Base-by-base conservation (phyloP, 225 moss, liverwort and hornwort genomes). In the Polytrichum formosum region DNA sequence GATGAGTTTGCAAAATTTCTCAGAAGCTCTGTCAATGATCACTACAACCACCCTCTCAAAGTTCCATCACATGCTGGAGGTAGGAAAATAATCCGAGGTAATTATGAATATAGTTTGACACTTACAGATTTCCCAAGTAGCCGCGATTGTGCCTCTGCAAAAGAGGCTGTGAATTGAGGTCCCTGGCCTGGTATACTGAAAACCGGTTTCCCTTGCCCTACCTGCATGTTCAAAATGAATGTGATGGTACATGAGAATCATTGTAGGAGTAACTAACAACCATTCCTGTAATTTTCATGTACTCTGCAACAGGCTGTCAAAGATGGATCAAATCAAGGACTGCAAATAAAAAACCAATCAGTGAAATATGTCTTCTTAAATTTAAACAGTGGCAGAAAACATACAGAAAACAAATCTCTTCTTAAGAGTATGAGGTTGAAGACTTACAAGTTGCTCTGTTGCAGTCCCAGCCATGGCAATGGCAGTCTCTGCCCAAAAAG, bases 401-500 rank as follows among this genome's bases (percentile, higher is more conserved):
- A 59, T 6, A 64, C 16, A 73, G 4, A 19, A 71, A 58, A 67
- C 2, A 46, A 46, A 9, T 16, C 4, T 3, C 3, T 10, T 46
- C 4, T 13, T 7, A 26, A 46, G 58, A n/a, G 58, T 20, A 58
- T 21, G 20, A 58, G n/a, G 23, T 58, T 23, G n/a, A 6, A 58
- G 58, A 58, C 58, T 53, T 84, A 96, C 96, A 73, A 96, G 85
- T 73, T 96, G 96, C 81, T 96, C 96, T 59, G 93, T 90, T 37
- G 91, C 96, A 56, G 96, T 93, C 65, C 96, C 93, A 67, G 96
- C 89, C 96, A 93, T 96, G 18, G 93, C 93, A 37, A 96, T 89
- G 35, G 85, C 93, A 61, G 93, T 85, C 21, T 91, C 90, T 69
- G 91, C 90, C 91, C 86, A 89, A 67, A 80, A 65, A 46, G 85